Conservation (phyloP, 2,329 filamentous ascomycete species). For the Beauveria pseudobassiana region DNA sequence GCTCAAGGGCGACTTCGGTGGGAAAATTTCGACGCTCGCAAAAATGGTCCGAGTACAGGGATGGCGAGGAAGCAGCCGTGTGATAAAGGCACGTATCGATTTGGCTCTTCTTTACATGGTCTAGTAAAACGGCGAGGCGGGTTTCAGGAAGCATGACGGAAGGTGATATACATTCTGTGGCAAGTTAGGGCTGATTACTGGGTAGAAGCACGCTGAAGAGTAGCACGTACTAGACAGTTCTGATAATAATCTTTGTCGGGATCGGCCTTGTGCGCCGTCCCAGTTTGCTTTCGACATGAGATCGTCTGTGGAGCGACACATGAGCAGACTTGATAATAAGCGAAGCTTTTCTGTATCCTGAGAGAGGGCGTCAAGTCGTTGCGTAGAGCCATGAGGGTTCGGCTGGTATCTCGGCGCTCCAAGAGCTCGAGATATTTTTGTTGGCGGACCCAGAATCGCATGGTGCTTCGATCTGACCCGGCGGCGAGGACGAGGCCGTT, state of each 20-base stretch:
- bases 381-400: slow-evolving; percentile 75
- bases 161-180: slow-evolving; percentile 76
- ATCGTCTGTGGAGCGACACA: slow-evolving; percentile 75
- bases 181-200: not conserved
- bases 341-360: slow-evolving; percentile 72
- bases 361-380: slow-evolving; percentile 82
- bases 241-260: slow-evolving; percentile 66
- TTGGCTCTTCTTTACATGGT: slow-evolving; percentile 78
- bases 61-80: slow-evolving; percentile 70
- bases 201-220: not conserved
- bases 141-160: slow-evolving; percentile 96
- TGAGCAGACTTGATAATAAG: slow-evolving; percentile 79
- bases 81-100: slow-evolving; percentile 83
- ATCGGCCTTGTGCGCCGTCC: slow-evolving; percentile 73
- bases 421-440: slow-evolving; percentile 93
- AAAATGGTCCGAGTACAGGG: slow-evolving; percentile 79
- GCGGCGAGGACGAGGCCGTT: slow-evolving; percentile 67
- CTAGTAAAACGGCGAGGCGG: slow-evolving; percentile 70
- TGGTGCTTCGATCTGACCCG: slow-evolving; percentile 65
- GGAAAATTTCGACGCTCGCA: slow-evolving; percentile 80
- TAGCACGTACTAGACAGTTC: slow-evolving; percentile 67
- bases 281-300: slow-evolving; percentile 70
- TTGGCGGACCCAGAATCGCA: slow-evolving; percentile 83
- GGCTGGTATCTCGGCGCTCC: slow-evolving; percentile 64
- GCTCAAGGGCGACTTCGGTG: slow-evolving; percentile 58